Percentiles rank a stretch among this genome's conserved stretches.
phyloP scores from a whole-genome alignment of 768 basidiomycete genomes.

The Russula dissimulans region DNA sequence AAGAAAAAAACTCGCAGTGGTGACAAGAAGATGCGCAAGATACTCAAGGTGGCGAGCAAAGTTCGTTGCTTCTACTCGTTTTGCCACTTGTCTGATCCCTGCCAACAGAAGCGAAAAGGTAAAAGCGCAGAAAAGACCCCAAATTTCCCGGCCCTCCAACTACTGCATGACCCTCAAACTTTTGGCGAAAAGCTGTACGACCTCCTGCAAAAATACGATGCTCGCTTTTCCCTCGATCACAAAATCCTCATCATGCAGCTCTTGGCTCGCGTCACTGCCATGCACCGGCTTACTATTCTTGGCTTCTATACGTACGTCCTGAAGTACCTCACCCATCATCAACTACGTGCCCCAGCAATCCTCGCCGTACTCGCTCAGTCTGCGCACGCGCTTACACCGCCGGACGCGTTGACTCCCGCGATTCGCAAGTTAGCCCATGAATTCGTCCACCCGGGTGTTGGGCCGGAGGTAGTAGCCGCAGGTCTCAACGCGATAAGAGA shows the following conservation, averaged over 20 bases:
- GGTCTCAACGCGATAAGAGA: slow-evolving; percentile 95
- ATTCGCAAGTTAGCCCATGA: slow-evolving; percentile 88
- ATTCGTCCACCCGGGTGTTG: slow-evolving; percentile 96
- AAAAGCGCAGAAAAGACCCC: slow-evolving; percentile 28
- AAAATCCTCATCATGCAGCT: slow-evolving; percentile 97
- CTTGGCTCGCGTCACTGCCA: slow-evolving; percentile 85
- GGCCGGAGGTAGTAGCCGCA: slow-evolving; percentile 89
- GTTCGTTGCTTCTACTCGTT: slow-evolving; percentile 27
- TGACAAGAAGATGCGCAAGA: slow-evolving; percentile 71
- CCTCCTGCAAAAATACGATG: slow-evolving; percentile 75
- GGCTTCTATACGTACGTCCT: slow-evolving; percentile 94
- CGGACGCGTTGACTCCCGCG: slow-evolving; percentile 83
- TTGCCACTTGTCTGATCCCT: slow-evolving; percentile 3
- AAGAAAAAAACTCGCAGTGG: slow-evolving; percentile 86
- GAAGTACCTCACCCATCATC: slow-evolving; percentile 87
- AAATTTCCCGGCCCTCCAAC: slow-evolving; percentile 89
- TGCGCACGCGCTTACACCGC: slow-evolving; percentile 90
- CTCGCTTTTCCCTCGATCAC: slow-evolving; percentile 93
- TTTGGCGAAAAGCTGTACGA: slow-evolving; percentile 93
- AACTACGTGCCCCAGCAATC: slow-evolving; percentile 86
- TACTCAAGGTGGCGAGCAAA: slow-evolving; percentile 66
- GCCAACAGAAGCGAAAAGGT: slow-evolving; percentile 29
- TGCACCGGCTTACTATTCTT: slow-evolving; percentile 87
- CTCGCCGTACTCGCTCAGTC: slow-evolving; percentile 91
- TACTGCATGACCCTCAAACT: slow-evolving; percentile 90